These are phyloP conservation scores for Fusarium sp. DNA, from an alignment of 2,329 filamentous ascomycete genomes.

Conservation along the genomic window DNA sequence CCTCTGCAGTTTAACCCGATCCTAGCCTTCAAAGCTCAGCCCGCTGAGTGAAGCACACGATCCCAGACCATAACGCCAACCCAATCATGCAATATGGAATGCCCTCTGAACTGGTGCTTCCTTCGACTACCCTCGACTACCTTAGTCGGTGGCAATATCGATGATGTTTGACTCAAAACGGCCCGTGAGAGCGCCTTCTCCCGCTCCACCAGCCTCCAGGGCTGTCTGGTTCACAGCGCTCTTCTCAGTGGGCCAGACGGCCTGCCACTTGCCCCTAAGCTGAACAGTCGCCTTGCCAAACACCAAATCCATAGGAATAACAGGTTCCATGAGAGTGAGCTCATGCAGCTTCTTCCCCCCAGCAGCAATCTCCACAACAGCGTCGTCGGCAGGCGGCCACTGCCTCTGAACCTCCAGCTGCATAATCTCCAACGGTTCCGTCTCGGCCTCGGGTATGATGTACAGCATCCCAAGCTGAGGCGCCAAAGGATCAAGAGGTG, in stretches of 20 bases:
- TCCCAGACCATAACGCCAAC: background rate
- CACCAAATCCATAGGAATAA: constrained; percentile 51
- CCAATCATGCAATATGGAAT: background rate
- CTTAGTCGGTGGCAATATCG: constrained; percentile 27
- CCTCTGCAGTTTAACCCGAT: background rate
- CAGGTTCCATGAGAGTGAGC: constrained; percentile 51
- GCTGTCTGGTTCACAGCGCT: constrained; percentile 32
- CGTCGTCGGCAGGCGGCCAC: constrained; percentile 55
- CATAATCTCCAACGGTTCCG: constrained; percentile 51
- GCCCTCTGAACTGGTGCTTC: background rate
- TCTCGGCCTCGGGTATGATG: constrained; percentile 51
- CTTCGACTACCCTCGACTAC: background rate
- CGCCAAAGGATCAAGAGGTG: constrained; percentile 58
- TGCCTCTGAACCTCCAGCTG: constrained; percentile 53
- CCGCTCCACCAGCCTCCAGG: constrained; percentile 30
- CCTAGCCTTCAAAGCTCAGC: background rate
- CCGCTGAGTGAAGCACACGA: background rate
- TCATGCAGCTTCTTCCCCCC: constrained; percentile 51
- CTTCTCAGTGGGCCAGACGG: constrained; percentile 45
- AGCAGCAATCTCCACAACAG: constrained; percentile 53
- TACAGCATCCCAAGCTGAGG: constrained; percentile 56
- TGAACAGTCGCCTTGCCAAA: constrained; percentile 47
- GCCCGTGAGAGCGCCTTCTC: constrained; percentile 37
- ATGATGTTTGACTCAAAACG: constrained; percentile 36
- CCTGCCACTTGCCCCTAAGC: constrained; percentile 53